phyloP scores from a whole-genome alignment of 139 green algal genomes.

The Trebouxia sp. region DNA sequence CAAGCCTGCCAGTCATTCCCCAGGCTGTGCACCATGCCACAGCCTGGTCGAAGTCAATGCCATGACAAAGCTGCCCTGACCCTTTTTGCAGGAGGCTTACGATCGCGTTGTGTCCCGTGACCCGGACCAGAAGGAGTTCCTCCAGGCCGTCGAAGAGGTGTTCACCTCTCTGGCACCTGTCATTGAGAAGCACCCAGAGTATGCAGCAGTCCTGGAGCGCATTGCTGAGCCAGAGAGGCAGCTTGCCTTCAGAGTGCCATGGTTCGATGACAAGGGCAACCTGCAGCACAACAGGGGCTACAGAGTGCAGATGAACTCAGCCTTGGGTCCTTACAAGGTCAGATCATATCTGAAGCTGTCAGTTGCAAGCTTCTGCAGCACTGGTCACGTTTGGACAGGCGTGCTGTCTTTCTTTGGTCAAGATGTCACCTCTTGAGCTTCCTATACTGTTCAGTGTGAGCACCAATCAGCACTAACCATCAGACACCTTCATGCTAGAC shows the following conservation, averaged over 20 bases:
- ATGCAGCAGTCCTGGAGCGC: constrained; percentile 52
- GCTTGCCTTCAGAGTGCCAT: constrained; percentile 69
- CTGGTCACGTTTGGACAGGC: no score
- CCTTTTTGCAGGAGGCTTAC: constrained; percentile 46
- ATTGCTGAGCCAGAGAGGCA: constrained; percentile 51
- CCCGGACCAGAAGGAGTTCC: constrained; percentile 65
- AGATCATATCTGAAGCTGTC: no score
- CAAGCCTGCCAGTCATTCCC: background rate
- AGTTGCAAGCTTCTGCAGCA: no score
- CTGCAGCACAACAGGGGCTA: constrained; percentile 57
- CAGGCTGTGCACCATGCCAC: background rate
- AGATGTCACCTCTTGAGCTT: background rate
- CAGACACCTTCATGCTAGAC: no score
- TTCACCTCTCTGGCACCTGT: constrained; percentile 54
- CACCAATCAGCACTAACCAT: no score
- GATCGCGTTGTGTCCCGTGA: constrained; percentile 47
- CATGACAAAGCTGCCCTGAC: no score
- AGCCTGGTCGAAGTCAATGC: background rate
- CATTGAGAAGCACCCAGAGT: constrained; percentile 62
- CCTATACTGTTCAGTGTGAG: no score
- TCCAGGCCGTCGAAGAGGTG: constrained; percentile 51
- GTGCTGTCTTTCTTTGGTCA: no score
- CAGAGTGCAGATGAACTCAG: constrained; percentile 77
- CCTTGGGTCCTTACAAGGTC: constrained; percentile 85
- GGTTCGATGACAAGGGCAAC: constrained; percentile 62